phyloP scores from a whole-genome alignment of 2,329 filamentous ascomycete genomes.

The Cercospora sp. region DNA sequence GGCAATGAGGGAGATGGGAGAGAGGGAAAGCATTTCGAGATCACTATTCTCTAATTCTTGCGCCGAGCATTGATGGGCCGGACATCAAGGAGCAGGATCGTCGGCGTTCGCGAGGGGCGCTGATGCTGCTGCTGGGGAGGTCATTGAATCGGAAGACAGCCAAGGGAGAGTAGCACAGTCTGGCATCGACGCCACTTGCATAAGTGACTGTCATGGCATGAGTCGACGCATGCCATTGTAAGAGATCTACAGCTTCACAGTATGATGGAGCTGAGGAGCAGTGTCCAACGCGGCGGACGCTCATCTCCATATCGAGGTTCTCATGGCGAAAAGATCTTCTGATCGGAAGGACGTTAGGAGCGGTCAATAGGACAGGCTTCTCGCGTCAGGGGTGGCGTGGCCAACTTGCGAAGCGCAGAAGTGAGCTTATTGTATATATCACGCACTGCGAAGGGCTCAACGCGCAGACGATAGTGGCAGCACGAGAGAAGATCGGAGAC shows the following conservation, averaged over 20 bases:
- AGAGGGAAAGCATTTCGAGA: neutral
- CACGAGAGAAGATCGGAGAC: neutral
- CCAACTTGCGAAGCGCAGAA: neutral
- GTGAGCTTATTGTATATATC: neutral
- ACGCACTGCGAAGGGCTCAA: neutral
- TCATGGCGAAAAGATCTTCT: neutral
- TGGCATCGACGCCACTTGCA: neutral
- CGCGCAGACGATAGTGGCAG: neutral
- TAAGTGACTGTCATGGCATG: neutral
- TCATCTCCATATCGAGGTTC: neutral
- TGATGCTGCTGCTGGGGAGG: no score
- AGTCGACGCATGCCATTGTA: neutral
- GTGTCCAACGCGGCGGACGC: neutral
- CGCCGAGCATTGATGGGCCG: neutral
- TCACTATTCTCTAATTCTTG: neutral
- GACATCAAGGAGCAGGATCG: neutral
- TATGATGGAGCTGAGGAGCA: neutral
- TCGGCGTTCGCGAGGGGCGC: no score
- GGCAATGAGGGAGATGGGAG: neutral
- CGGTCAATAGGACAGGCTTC: neutral
- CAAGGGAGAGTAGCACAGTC: neutral
- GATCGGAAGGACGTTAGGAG: neutral
- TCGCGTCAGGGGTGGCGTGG: neutral
- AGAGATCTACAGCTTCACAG: neutral
- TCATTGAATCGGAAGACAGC: no score